phyloP scores from a whole-genome alignment of 805 yeast genomes.

The Pichia cephalocereana region DNA sequence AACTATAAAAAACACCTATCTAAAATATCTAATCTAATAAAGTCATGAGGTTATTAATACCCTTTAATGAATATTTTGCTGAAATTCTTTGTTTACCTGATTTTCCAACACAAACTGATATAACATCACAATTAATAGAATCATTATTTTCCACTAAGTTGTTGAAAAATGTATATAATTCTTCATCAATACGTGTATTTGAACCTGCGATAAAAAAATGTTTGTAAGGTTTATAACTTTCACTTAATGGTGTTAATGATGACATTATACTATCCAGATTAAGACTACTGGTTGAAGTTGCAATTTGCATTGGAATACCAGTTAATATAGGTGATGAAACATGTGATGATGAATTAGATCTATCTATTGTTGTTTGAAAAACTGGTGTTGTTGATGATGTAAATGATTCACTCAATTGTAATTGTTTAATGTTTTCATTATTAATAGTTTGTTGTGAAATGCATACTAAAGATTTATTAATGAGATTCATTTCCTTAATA shows the following conservation, averaged over 20 bases:
- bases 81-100: slow-evolving; percentile 22
- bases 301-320: neutral
- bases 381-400: slow-evolving; percentile 10
- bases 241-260: neutral
- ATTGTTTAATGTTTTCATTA: slow-evolving; percentile 12
- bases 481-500: slow-evolving; percentile 56
- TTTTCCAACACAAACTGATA: slow-evolving; percentile 54
- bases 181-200: slow-evolving; percentile 59
- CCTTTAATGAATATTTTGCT: slow-evolving; percentile 57
- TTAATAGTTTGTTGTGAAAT: slow-evolving; percentile 30
- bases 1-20: too few relatives aligned
- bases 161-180: slow-evolving; percentile 47
- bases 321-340: neutral
- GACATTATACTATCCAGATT: neutral
- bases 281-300: neutral
- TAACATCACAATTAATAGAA: slow-evolving; percentile 28
- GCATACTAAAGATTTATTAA: slow-evolving; percentile 47
- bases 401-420: slow-evolving; percentile 6
- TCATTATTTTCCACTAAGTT: slow-evolving; percentile 24
- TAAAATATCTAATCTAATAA: slow-evolving; percentile 28
- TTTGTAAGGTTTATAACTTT: slow-evolving; percentile 20
- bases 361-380: neutral
- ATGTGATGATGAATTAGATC: neutral
- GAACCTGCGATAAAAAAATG: slow-evolving; percentile 57
- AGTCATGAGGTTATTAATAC: slow-evolving; percentile 59